Conservation (phyloP, 2,329 filamentous ascomycete genomes). For the Ophiostoma sp. region DNA sequence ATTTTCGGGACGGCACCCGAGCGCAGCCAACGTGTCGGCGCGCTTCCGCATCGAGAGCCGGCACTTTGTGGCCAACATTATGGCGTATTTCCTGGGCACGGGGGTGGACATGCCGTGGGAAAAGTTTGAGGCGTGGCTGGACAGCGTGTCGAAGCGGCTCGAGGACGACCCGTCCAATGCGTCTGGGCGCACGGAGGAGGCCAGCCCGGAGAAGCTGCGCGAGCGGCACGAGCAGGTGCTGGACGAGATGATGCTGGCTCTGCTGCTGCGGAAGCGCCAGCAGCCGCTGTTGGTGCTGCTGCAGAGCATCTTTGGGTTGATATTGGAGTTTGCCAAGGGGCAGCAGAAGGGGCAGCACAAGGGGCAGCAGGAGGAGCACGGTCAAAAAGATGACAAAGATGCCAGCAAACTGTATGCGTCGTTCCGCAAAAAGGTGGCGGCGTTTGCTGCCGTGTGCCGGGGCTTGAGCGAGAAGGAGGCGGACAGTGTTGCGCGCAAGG, state of each 20-base stretch:
- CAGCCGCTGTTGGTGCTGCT: conserved; percentile 65
- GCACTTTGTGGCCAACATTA: conserved; percentile 69
- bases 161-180: conserved; percentile 35
- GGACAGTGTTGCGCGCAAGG: conserved; percentile 34
- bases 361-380: conserved; percentile 27
- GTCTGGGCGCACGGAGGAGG: conserved; percentile 32
- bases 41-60: conserved; percentile 71
- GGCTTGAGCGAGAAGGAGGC: conserved; percentile 61
- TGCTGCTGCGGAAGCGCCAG: conserved; percentile 71
- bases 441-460: conserved; percentile 69
- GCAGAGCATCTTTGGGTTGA: conserved; percentile 67
- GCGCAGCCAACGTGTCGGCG: conserved; percentile 19
- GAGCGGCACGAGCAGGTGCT: conserved; percentile 67
- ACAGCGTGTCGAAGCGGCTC: conserved; percentile 56
- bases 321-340: conserved; percentile 64
- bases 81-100: conserved; percentile 73
- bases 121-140: conserved; percentile 61
- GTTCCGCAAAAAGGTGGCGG: conserved; percentile 66
- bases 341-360: background rate
- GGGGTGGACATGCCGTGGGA: conserved; percentile 71
- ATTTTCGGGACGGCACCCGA: background rate
- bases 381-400: conserved; percentile 26
- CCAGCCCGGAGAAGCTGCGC: conserved; percentile 61
- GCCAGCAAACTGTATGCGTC: conserved; percentile 51
- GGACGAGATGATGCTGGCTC: conserved; percentile 66